phyloP scores from a whole-genome alignment of 2,329 filamentous ascomycete genomes.

The Penicillium glabrum region DNA sequence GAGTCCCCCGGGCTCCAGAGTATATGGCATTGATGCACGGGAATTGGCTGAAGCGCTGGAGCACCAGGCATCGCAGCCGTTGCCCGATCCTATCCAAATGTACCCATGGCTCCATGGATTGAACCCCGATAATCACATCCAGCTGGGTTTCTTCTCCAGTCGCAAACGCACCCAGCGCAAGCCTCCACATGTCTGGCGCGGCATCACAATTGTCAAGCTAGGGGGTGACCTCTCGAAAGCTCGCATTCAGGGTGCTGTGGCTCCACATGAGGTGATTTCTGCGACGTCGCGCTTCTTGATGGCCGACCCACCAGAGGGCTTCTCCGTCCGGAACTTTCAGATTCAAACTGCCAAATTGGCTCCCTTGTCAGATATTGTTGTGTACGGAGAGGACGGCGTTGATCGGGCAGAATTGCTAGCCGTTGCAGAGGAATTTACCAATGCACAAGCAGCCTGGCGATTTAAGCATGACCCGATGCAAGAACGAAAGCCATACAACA shows the following conservation, averaged over 20 bases:
- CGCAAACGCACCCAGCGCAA: conserved; percentile 69
- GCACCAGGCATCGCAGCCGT: conserved; percentile 71
- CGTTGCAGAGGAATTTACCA: conserved; percentile 64
- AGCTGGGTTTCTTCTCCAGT: conserved; percentile 84
- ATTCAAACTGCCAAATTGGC: conserved; percentile 90
- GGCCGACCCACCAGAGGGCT: conserved; percentile 82
- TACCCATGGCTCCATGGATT: conserved; percentile 97
- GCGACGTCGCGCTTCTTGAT: conserved; percentile 68
- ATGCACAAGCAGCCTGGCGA: conserved; percentile 75
- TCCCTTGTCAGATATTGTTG: conserved; percentile 83
- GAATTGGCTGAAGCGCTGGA: conserved; percentile 73
- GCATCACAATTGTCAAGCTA: conserved; percentile 83
- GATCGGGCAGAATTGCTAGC: conserved; percentile 63
- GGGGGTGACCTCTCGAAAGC: conserved; percentile 73
- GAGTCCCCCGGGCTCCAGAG: conserved; percentile 49
- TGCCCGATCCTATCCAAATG: conserved; percentile 80
- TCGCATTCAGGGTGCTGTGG: conserved; percentile 83
- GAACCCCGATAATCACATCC: conserved; percentile 83
- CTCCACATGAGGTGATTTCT: conserved; percentile 75
- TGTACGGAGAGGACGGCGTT: conserved; percentile 76
- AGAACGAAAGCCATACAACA: conserved; percentile 70
- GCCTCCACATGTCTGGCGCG: conserved; percentile 74
- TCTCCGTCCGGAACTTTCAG: conserved; percentile 95
- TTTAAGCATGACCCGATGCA: conserved; percentile 60
- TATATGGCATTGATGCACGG: conserved; percentile 72